Evolutionary conservation across 1,139 yeast species (phyloP), one percentile per base, ranked within the genome.

Genomic region (Yamadazyma buinensis): DNA sequence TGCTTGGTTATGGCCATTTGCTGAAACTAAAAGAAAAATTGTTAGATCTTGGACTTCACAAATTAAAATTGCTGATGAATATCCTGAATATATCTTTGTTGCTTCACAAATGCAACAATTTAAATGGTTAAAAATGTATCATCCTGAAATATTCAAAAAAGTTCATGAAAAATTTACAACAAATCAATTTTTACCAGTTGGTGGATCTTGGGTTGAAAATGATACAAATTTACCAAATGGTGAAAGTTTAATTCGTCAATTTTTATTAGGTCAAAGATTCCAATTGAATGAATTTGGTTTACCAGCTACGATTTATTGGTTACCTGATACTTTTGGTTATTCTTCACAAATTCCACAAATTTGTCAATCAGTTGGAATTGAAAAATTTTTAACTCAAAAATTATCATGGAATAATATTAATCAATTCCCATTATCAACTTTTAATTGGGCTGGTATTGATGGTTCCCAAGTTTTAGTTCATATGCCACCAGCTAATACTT

Each of bases 1-100:
- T 22, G 96, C 96, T 15, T 88, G 97, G 96, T 69, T 85, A 42
- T 92, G 98, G 98, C 97, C 97, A 10, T 90, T 83, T 67, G 97
- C 95, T 3, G 97, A 92, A 58, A 87, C 97, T 1, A 82, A 84
- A 48, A 75, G 97, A 40, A 88, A 88, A 54, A 78, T 90, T 40
- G 95, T 88, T 4, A 75, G 98, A 45, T 87, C 96, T 5, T 92
- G 97, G 97, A 82, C 96, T 1, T 79, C 96, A 10, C 98, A 92
- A 61, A 67, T 90, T 38, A 82, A 87, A 38, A 62, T 92, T 39
- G 77, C 94, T 47, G 92, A 88, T 36, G 72, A 80, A 46, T 92
- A 86, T 49, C 97, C 97, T 1, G 98, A 92, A 61, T 88, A 86
- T 54, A 80, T 81, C 18, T 92, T 92, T 62, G 97, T 83, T 15